Percentiles rank a stretch among this genome's conserved stretches.
phyloP scores from a whole-genome alignment of 2,329 filamentous ascomycete genomes.

The Aspergillus unguis region DNA sequence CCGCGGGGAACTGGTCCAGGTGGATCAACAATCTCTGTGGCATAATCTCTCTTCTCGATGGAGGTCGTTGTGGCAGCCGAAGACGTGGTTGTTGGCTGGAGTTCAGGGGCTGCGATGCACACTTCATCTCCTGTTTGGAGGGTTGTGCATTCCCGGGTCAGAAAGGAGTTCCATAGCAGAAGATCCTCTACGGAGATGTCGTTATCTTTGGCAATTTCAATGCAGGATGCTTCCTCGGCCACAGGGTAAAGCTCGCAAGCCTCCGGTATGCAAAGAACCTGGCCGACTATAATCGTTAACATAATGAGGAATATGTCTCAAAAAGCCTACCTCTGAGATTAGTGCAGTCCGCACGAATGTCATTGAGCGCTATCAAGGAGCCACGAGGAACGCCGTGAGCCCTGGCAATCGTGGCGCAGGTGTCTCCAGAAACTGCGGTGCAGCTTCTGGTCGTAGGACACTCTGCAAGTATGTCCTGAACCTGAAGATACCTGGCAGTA shows the following conservation, averaged over 20 bases:
- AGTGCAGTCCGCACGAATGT: constrained; percentile 6
- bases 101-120: constrained; percentile 5
- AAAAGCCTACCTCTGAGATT: constrained; percentile 1
- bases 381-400: constrained; percentile 2
- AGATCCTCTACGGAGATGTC: neutral
- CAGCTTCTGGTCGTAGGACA: constrained; percentile 4
- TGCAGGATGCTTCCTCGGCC: neutral
- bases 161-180: constrained; percentile 9
- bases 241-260: constrained; percentile 8
- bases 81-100: neutral
- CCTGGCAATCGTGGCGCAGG: constrained; percentile 2
- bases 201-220: neutral
- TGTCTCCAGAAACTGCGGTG: constrained; percentile 2
- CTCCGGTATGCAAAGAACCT: constrained; percentile 3
- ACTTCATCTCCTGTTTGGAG: constrained; percentile 9
- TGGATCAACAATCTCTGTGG: constrained; percentile 3
- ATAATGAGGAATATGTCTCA: too few species aligned
- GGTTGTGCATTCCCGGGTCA: constrained; percentile 12
- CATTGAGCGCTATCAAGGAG: neutral
- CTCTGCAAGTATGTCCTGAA: neutral
- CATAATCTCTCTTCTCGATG: constrained; percentile 1
- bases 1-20: constrained; percentile 4
- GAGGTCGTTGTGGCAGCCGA: neutral
- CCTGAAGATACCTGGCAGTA: neutral
- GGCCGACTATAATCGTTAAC: constrained; percentile 1